Evolutionary conservation across 441 rosid species (phyloP).

Genomic region (Caryocar brasiliense): DNA sequence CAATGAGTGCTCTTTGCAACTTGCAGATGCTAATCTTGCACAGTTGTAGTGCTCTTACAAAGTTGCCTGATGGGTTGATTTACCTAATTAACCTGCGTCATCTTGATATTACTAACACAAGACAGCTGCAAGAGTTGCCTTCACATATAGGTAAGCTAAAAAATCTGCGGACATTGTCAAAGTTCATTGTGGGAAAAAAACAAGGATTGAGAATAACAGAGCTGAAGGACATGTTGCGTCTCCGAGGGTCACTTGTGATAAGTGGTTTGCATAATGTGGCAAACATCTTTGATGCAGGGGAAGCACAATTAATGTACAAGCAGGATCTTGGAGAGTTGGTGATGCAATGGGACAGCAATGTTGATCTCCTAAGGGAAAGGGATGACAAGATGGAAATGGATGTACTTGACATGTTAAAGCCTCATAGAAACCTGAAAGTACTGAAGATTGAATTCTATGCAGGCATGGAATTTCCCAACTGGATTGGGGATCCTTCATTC

Average conservation of each 20-base stretch:
- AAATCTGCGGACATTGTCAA: background rate
- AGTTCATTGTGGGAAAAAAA: background rate
- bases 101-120: background rate
- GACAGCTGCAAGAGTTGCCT: background rate
- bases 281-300: background rate
- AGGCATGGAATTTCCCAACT: conserved; percentile 10
- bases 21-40: conserved; percentile 16
- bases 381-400: no score
- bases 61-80: background rate
- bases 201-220: background rate
- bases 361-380: background rate
- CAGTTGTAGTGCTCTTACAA: background rate
- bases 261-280: background rate
- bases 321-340: conserved; percentile 1
- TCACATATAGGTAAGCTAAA: background rate
- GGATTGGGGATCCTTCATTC: conserved; percentile 9
- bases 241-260: background rate
- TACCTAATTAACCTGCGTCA: background rate
- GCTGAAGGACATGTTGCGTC: background rate
- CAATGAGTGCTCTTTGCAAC: conserved; percentile 14
- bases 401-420: conserved; percentile 15
- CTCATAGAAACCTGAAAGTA: conserved; percentile 5
- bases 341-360: conserved; percentile 10
- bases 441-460: background rate
- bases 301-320: conserved; percentile 3